Evolutionary conservation across 2,329 filamentous ascomycete species (phyloP).

Genomic region (Cladosporium cucumerinum): DNA sequence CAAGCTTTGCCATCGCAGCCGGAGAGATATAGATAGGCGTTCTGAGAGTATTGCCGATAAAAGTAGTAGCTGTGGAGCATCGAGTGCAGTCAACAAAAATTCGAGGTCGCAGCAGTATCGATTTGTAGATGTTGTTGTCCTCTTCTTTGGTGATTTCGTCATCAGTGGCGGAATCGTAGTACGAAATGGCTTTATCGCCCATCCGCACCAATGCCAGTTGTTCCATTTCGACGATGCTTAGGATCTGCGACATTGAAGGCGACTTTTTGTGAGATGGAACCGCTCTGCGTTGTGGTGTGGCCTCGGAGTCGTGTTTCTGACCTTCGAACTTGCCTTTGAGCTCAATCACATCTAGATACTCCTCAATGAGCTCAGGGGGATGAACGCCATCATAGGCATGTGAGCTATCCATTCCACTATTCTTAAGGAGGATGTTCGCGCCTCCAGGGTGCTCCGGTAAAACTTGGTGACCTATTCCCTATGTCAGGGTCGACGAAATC

Average conservation of each 20-base stretch:
- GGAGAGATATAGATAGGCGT: slow-evolving; percentile 38
- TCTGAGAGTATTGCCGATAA: slow-evolving; percentile 67
- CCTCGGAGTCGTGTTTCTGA: not conserved
- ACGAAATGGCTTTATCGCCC: slow-evolving; percentile 82
- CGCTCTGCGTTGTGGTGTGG: not conserved
- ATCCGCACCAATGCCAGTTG: slow-evolving; percentile 75
- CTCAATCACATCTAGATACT: slow-evolving; percentile 71
- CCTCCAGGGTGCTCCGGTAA: slow-evolving; percentile 84
- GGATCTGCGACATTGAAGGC: slow-evolving; percentile 57
- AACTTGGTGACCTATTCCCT: slow-evolving; percentile 62
- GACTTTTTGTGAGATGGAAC: not conserved
- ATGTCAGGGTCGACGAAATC: not conserved
- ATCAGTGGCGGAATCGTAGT: slow-evolving; percentile 88
- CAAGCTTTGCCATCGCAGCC: slow-evolving; percentile 34
- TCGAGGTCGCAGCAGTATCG: slow-evolving; percentile 79
- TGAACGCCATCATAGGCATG: slow-evolving; percentile 96
- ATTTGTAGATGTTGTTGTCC: slow-evolving; percentile 75
- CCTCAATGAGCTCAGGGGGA: slow-evolving; percentile 82
- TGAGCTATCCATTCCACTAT: slow-evolving; percentile 85
- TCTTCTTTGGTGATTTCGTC: slow-evolving; percentile 74
- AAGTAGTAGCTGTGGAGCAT: slow-evolving; percentile 70
- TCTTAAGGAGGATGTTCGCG: slow-evolving; percentile 78
- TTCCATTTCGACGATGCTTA: slow-evolving; percentile 91
- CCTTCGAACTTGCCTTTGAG: slow-evolving; percentile 75
- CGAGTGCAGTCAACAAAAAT: slow-evolving; percentile 81